Conservation (phyloP, 805 yeast genomes). For the Lipomyces orientalis region DNA sequence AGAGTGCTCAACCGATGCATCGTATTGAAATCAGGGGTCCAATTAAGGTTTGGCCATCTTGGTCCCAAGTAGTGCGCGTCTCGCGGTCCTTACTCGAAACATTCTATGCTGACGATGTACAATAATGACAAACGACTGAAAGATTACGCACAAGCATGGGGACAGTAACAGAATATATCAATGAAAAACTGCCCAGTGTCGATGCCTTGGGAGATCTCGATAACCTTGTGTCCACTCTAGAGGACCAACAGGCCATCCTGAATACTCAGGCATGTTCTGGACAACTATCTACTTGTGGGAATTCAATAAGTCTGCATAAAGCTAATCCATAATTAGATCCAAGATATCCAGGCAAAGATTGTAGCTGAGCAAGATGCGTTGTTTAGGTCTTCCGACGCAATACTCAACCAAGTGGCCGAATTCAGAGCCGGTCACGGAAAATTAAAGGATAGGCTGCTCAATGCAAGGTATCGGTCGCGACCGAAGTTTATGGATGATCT, state of each 20-base stretch:
- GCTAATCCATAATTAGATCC: slow-evolving; percentile 20
- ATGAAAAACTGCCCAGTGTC: slow-evolving; percentile 20
- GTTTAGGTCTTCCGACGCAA: slow-evolving; percentile 12
- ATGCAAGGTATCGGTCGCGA: slow-evolving; percentile 10
- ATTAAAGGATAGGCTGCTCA: slow-evolving; percentile 16
- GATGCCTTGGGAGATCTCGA: slow-evolving; percentile 27
- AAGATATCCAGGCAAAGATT: slow-evolving; percentile 12
- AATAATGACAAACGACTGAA: background rate
- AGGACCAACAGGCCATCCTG: slow-evolving; percentile 24
- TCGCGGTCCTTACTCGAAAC: too few relatives aligned
- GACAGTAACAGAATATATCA: slow-evolving; percentile 28
- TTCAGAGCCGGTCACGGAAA: slow-evolving; percentile 7
- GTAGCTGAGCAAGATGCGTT: slow-evolving; percentile 16
- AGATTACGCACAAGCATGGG: slow-evolving; percentile 14
- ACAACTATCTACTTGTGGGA: background rate
- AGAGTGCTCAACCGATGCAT: too few relatives aligned
- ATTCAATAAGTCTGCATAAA: background rate
- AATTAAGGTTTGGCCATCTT: background rate
- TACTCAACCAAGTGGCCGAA: slow-evolving; percentile 4
- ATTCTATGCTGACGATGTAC: background rate
- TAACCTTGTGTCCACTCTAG: slow-evolving; percentile 24
- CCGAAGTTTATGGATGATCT: slow-evolving; percentile 22
- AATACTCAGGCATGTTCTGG: slow-evolving; percentile 12
- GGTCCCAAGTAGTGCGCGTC: too few relatives aligned
- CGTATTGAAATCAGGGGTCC: background rate